Evolutionary conservation across 2,329 filamentous ascomycete species (phyloP).

Genomic region (Aureobasidium subglaciale): DNA sequence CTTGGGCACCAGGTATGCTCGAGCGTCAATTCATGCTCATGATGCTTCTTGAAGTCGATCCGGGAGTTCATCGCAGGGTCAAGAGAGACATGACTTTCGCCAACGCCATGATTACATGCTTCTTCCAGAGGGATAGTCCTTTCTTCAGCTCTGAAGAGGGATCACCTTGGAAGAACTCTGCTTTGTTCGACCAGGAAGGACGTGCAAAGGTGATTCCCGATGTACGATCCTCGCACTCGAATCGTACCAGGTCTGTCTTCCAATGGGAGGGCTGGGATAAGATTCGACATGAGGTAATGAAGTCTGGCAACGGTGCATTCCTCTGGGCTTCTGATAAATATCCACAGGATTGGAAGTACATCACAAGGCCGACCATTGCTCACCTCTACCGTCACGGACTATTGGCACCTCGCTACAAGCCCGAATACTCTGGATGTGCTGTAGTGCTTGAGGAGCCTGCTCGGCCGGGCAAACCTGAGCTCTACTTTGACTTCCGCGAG

Average conservation of each 20-base stretch:
- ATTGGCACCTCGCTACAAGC: slow-evolving; percentile 29
- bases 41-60: slow-evolving; percentile 22
- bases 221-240: slow-evolving; percentile 32
- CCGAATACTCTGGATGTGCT: slow-evolving; percentile 31
- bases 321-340: slow-evolving; percentile 20
- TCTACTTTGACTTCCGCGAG: slow-evolving; percentile 39
- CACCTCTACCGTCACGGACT: slow-evolving; percentile 43
- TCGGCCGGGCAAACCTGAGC: slow-evolving; percentile 29
- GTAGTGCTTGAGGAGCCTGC: slow-evolving; percentile 33
- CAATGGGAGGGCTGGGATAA: slow-evolving; percentile 32
- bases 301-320: background rate
- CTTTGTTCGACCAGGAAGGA: slow-evolving; percentile 35
- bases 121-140: slow-evolving; percentile 29
- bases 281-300: slow-evolving; percentile 18
- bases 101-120: slow-evolving; percentile 32
- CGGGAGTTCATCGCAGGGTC: slow-evolving; percentile 31
- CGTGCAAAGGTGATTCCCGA: slow-evolving; percentile 34
- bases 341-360: slow-evolving; percentile 18
- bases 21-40: slow-evolving; percentile 17
- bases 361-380: slow-evolving; percentile 36
- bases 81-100: slow-evolving; percentile 34
- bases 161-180: slow-evolving; percentile 28
- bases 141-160: slow-evolving; percentile 34
- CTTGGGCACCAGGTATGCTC: slow-evolving; percentile 9
- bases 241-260: slow-evolving; percentile 27